These are phyloP conservation scores for Sicyos edulis DNA, from an alignment of 306 rosid species.

Conservation along the genomic window DNA sequence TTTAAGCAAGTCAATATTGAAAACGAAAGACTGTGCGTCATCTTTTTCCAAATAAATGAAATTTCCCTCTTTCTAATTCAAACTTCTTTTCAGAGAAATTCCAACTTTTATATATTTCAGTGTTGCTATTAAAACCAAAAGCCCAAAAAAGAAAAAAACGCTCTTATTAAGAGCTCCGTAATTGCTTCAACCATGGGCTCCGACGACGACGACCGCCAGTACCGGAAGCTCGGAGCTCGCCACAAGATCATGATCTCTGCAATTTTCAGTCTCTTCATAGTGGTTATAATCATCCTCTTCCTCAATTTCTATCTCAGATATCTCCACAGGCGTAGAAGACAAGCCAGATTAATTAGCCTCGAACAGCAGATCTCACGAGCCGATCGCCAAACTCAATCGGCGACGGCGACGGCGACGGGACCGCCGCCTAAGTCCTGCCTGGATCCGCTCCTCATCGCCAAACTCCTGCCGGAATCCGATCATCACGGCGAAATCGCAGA, in stretches of 20 bases:
- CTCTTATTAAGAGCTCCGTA: not conserved
- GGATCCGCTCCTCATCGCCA: slow-evolving; percentile 1
- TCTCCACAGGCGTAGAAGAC: slow-evolving; percentile 9
- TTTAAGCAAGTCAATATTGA: no score
- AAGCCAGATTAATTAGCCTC: slow-evolving; percentile 10
- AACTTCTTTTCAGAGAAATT: no score
- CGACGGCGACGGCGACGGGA: not conserved
- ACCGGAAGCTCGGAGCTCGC: not conserved
- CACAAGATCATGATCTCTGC: slow-evolving; percentile 14
- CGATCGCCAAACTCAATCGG: not conserved
- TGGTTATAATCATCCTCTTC: not conserved
- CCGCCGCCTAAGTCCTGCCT: slow-evolving; percentile 1
- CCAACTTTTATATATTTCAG: no score
- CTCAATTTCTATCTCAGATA: slow-evolving; percentile 13
- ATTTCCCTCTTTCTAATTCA: no score
- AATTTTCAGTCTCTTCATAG: not conserved
- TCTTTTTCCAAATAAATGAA: no score
- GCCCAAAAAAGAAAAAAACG: no score
- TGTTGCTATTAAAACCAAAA: no score
- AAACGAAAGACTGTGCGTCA: no score
- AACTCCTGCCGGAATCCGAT: slow-evolving; percentile 12
- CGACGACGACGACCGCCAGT: slow-evolving; percentile 4
- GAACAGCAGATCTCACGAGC: slow-evolving; percentile 8
- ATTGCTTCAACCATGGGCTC: slow-evolving; percentile 13
- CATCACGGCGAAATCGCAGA: slow-evolving; percentile 10